phyloP scores from a whole-genome alignment of 495 filamentous ascomycete genomes.

The Ramalina peruviana region DNA sequence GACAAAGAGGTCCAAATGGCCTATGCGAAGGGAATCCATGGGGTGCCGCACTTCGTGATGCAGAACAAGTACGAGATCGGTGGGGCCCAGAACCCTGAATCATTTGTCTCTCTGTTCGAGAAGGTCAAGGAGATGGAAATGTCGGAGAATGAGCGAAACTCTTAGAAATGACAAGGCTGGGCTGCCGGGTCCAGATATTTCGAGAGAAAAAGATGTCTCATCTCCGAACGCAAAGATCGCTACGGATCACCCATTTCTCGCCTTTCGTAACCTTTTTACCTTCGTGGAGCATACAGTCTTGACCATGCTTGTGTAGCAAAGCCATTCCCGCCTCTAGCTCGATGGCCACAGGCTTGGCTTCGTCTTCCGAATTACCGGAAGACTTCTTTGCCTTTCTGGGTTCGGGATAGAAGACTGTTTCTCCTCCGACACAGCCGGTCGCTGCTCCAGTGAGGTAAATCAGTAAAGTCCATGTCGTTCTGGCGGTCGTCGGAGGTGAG shows the following conservation, averaged over 20 bases:
- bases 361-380: slow-evolving; percentile 26
- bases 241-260: slow-evolving; percentile 88
- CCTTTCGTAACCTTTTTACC: slow-evolving; percentile 63
- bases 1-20: slow-evolving; percentile 55
- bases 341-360: slow-evolving; percentile 49
- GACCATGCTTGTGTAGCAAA: slow-evolving; percentile 77
- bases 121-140: slow-evolving; percentile 29
- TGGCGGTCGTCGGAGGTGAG: slow-evolving; percentile 36
- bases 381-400: slow-evolving; percentile 30
- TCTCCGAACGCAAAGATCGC: slow-evolving; percentile 63
- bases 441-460: slow-evolving; percentile 65
- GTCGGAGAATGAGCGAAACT: no score
- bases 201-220: slow-evolving; percentile 13
- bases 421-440: slow-evolving; percentile 63
- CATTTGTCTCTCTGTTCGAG: slow-evolving; percentile 42
- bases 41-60: slow-evolving; percentile 64
- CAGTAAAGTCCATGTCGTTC: slow-evolving; percentile 85
- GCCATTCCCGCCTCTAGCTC: slow-evolving; percentile 68
- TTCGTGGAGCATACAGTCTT: slow-evolving; percentile 83
- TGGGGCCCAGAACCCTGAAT: slow-evolving; percentile 49
- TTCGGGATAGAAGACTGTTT: slow-evolving; percentile 85
- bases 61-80: slow-evolving; percentile 47
- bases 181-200: no score
- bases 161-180: no score
- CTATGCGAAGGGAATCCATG: slow-evolving; percentile 41